Evolutionary conservation across 352 stramenopile genomes (phyloP).

Genomic region (Phytophthora niederhauseri): DNA sequence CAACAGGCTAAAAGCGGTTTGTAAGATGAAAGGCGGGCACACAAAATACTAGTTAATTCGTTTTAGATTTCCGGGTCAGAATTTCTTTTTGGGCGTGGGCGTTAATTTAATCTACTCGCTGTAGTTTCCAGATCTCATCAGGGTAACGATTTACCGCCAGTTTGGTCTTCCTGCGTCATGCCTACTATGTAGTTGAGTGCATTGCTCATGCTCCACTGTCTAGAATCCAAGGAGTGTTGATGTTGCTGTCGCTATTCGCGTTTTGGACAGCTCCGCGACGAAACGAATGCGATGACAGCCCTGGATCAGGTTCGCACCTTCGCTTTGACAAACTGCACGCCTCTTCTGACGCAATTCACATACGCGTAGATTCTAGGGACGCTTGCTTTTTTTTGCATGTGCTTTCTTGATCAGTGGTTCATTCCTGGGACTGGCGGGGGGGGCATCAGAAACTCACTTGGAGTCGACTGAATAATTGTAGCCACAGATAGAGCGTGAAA

Average conservation of each 20-base stretch:
- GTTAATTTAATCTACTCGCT: too few species aligned
- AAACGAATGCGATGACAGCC: background rate
- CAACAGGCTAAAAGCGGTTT: too few species aligned
- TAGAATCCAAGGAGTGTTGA: background rate
- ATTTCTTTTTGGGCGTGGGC: too few species aligned
- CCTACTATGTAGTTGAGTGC: background rate
- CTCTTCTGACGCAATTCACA: background rate
- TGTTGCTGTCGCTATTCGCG: background rate
- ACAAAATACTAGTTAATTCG: too few species aligned
- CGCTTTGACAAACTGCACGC: background rate
- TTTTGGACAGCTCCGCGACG: background rate
- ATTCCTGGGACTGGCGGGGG: too few species aligned
- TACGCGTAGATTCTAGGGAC: background rate
- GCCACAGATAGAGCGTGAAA: too few species aligned
- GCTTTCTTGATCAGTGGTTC: too few species aligned
- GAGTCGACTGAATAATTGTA: too few species aligned
- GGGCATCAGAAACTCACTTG: too few species aligned
- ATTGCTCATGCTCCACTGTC: background rate
- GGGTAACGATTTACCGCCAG: background rate
- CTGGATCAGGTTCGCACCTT: background rate
- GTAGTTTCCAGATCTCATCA: too few species aligned
- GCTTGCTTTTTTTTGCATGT: background rate
- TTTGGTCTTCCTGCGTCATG: background rate
- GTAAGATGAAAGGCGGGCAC: too few species aligned
- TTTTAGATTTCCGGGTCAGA: too few species aligned